These are phyloP conservation scores for Coniophora puteana DNA, from an alignment of 1,284 basidiomycete genomes.

Conservation along the genomic window DNA sequence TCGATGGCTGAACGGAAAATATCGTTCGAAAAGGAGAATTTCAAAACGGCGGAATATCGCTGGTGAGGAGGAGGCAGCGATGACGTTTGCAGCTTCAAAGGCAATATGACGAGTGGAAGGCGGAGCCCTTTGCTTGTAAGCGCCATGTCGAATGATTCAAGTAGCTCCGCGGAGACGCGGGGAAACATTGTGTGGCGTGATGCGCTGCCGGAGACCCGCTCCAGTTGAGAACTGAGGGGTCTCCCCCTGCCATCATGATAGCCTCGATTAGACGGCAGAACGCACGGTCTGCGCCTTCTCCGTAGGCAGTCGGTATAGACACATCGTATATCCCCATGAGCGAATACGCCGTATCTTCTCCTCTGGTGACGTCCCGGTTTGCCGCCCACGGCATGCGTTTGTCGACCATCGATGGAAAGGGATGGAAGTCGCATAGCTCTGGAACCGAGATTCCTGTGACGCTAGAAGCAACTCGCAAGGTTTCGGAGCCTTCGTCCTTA, in stretches of 20 bases:
- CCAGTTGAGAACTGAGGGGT: background rate
- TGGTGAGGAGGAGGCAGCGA: too few species aligned
- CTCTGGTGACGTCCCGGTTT: constrained; percentile 1
- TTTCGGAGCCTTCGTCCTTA: background rate
- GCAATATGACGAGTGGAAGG: too few species aligned
- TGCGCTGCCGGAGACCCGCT: background rate
- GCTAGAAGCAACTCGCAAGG: too few species aligned
- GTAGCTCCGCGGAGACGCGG: background rate
- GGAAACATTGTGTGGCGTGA: background rate
- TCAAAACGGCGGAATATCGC: too few species aligned
- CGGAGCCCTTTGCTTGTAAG: too few species aligned
- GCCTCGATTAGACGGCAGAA: too few species aligned
- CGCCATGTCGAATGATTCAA: too few species aligned
- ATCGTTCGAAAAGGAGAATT: too few species aligned
- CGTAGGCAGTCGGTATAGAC: constrained; percentile 1
- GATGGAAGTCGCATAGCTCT: background rate
- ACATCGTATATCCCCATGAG: constrained; percentile 3
- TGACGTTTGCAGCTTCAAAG: too few species aligned
- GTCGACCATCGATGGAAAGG: background rate
- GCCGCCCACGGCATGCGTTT: constrained; percentile 1
- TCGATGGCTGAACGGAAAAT: too few species aligned
- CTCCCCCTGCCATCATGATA: background rate
- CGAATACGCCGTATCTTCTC: constrained; percentile 3
- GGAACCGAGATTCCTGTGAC: too few species aligned
- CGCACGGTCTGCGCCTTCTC: constrained; percentile 3